phyloP scores from a whole-genome alignment of 208 protist species.

The Crithidia sp. region DNA sequence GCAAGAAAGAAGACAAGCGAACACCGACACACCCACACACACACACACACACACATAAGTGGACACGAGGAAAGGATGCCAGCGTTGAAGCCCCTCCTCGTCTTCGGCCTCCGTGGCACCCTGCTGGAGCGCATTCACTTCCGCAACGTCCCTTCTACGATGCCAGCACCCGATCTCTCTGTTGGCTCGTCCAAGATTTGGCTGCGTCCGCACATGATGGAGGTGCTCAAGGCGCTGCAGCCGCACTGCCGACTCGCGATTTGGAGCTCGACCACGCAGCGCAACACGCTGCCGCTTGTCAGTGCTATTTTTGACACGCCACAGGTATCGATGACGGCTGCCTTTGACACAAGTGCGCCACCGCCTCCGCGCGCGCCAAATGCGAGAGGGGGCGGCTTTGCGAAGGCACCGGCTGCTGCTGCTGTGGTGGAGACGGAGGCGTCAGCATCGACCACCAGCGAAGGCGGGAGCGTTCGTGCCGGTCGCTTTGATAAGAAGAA shows the following conservation, averaged over 20 bases:
- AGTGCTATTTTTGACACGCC: constrained; percentile 65
- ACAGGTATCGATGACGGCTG: too few species aligned
- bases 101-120: constrained; percentile 89
- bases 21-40: constrained; percentile 2
- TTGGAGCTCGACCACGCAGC: constrained; percentile 89
- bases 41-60: neutral
- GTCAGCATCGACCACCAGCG: neutral
- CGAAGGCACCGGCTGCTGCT: neutral
- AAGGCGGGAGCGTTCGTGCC: constrained; percentile 1
- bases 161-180: constrained; percentile 73
- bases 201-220: constrained; percentile 76
- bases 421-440: neutral
- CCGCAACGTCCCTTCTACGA: constrained; percentile 49
- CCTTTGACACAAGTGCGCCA: neutral
- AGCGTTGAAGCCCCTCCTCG: constrained; percentile 69
- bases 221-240: constrained; percentile 68
- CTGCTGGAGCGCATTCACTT: constrained; percentile 84
- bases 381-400: constrained; percentile 3
- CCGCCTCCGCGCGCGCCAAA: neutral
- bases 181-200: constrained; percentile 82
- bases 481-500: constrained; percentile 26
- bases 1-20: neutral
- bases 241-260: constrained; percentile 77
- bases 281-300: constrained; percentile 84
- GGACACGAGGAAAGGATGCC: constrained; percentile 3